These are phyloP conservation scores for Cicer bijugum DNA, from an alignment of 306 rosid genomes.

Conservation along the genomic window DNA sequence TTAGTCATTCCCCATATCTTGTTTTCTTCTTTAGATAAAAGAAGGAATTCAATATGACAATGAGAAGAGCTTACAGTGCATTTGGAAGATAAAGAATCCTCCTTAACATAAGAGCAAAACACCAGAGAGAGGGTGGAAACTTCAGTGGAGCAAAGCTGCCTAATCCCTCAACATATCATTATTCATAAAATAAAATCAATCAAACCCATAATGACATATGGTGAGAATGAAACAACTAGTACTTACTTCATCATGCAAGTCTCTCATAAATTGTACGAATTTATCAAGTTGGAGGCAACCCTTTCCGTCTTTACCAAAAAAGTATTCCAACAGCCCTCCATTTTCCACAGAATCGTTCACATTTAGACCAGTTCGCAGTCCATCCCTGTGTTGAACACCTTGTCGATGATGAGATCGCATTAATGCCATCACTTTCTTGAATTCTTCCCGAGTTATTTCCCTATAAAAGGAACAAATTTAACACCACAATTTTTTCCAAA, in stretches of 20 bases:
- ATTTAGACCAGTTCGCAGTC: conserved; percentile 67
- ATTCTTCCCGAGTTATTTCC: conserved; percentile 80
- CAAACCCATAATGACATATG: conserved; percentile 15
- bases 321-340: conserved; percentile 85
- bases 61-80: conserved; percentile 29
- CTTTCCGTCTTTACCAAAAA: conserved; percentile 80
- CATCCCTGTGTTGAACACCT: conserved; percentile 71
- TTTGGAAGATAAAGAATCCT: conserved; percentile 33
- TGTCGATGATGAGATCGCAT: conserved; percentile 87
- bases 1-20: neutral
- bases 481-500: neutral
- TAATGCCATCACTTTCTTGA: conserved; percentile 91
- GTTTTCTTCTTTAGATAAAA: neutral
- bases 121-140: neutral
- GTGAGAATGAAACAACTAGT: conserved; percentile 16
- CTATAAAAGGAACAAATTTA: conserved; percentile 41
- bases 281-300: conserved; percentile 65
- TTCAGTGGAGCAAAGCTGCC: conserved; percentile 32
- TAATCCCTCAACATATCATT: conserved; percentile 21
- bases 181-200: conserved; percentile 37
- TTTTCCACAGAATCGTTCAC: conserved; percentile 71
- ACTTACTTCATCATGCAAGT: conserved; percentile 73
- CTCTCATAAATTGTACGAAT: conserved; percentile 69
- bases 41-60: conserved; percentile 10
- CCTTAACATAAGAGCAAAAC: conserved; percentile 37